Percentiles rank a stretch among this genome's conserved stretches.
phyloP scores from a whole-genome alignment of 2,329 filamentous ascomycete genomes.

The Escovopsis sp. region DNA sequence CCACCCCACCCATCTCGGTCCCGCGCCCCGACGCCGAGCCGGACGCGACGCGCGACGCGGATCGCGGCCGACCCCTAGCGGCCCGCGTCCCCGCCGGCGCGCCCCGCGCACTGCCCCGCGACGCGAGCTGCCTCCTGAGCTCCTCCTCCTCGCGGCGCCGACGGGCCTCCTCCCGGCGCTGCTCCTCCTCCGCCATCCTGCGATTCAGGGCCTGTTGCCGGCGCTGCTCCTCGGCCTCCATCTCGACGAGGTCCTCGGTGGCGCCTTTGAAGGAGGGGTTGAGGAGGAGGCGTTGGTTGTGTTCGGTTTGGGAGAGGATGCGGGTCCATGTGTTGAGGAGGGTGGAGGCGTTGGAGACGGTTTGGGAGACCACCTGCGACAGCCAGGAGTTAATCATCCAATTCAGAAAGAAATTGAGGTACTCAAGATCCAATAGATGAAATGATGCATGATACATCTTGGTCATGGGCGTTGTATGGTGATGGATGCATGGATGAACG shows the following conservation, averaged over 20 bases:
- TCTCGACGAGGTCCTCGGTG: constrained; percentile 68
- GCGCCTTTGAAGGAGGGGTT: constrained; percentile 84
- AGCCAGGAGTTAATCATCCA: no score
- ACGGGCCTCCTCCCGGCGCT: constrained; percentile 55
- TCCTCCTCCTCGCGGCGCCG: constrained; percentile 48
- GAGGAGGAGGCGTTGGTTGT: constrained; percentile 84
- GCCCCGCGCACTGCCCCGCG: constrained; percentile 14
- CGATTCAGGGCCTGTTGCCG: constrained; percentile 66
- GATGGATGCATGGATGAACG: not conserved
- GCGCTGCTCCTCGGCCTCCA: constrained; percentile 63
- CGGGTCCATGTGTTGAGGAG: constrained; percentile 91
- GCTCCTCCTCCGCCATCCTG: constrained; percentile 62
- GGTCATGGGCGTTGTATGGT: no score
- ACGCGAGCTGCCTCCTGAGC: constrained; percentile 17
- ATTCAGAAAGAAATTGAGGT: no score
- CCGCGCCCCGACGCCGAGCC: constrained; percentile 11
- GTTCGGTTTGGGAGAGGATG: constrained; percentile 91
- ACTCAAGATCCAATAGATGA: no score
- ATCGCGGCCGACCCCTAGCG: constrained; percentile 11
- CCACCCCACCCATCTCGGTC: no score
- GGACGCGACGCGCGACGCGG: constrained; percentile 10
- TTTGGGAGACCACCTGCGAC: constrained; percentile 72
- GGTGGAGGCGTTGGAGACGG: constrained; percentile 74
- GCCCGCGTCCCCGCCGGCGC: constrained; percentile 6
- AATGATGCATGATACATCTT: no score